Evolutionary conservation across 1,139 yeast species (phyloP), one percentile per base, ranked within the genome.

Genomic region (Pichia sp.): DNA sequence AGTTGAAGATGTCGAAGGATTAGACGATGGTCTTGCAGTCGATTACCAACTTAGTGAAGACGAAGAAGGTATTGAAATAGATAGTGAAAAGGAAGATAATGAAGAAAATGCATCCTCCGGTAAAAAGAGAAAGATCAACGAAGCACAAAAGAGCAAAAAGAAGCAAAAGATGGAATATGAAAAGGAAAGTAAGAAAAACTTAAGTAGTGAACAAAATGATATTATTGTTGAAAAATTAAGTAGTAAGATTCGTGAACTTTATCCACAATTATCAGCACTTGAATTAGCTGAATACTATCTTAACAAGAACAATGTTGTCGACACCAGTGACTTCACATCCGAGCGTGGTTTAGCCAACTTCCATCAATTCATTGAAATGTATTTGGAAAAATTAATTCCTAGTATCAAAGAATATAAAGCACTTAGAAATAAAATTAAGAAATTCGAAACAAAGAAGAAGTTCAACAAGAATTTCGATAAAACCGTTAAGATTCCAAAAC

Each of bases 21-120:
- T 84, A 42, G 86, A 83, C 45, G 91, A 84, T 61, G 88, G 86
- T 2, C 71, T 84, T 39, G 83, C 73, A 19, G 63, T 61, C n/a
- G 57, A 49, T 12, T 59, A 60, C 19, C 65, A 62, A 12, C 66
- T 58, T 17, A 67, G 59, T 30, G 55, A 58, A 37, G 67, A 37
- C 12, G 46, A 48, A 18, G 46, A 50, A 27, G 57, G 46, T 27
- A 45, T 44, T 38, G 53, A 48, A 30, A 40, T 47, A 18, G 52
- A 49, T 18, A 47, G 44, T 36, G 60, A 55, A 42, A 54, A 47
- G 17, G 60, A 56, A 40, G 51, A 51, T 30, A 46, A 50, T n/a
- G 43, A 50, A 39, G 46, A 48, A 15, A 39, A 34, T 3, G 18
- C 17, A 11, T 21, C 24, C 27, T 15, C 15, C 15, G 15, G 50